Base-by-base conservation (phyloP, 805 yeast species). In the Wickerhamomyces bovis region DNA sequence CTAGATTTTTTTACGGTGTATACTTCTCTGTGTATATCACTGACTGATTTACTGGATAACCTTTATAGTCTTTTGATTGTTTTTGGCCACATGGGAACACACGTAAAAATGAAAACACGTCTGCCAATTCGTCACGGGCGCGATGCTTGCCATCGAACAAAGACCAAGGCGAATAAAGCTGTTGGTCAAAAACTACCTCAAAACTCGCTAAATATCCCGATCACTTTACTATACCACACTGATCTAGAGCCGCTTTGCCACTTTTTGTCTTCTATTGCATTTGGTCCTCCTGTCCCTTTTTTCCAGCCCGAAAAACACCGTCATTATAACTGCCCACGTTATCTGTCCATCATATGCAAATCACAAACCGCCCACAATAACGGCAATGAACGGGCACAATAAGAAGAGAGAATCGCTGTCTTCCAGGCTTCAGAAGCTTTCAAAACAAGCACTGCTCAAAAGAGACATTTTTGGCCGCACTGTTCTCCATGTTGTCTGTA, bases 401-500 rank as follows among this genome's bases (percentile, higher is more conserved):
- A 36, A 36, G 39, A 44, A 43, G 40, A 30, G 20, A 16, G 52
- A 49, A 19, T 38, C 41, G 10, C 20, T 54, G n/a, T 42, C 52
- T 6, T 19, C 44, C 1, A 43, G 51, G 35, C 50, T 66, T 8
- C 38, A 60, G 12, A 55, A 57, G 13, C 54, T 75, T 23, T 36
- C 73, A 2, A 65, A 64, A 44, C 56, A 64, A 23, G 73, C 74
- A 26, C 59, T 80, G 36, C 60, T 57, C 19, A 66, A 66, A 44
- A 69, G 88, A 51, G 96, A 88, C 58, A 64, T 82, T 4, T 81
- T 84, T 63, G 96, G 96, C 1, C 69, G 89, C 43, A 73, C 83
- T 0, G 60, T 82, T 4, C 61, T 83, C n/a, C 89, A 84, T 59
- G 45, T 78, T 2, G 59, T 82, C 16, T 71, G 82, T 36, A 61